Conservation (phyloP, 2,329 filamentous ascomycete genomes). For the Aspergillus bombycis region DNA sequence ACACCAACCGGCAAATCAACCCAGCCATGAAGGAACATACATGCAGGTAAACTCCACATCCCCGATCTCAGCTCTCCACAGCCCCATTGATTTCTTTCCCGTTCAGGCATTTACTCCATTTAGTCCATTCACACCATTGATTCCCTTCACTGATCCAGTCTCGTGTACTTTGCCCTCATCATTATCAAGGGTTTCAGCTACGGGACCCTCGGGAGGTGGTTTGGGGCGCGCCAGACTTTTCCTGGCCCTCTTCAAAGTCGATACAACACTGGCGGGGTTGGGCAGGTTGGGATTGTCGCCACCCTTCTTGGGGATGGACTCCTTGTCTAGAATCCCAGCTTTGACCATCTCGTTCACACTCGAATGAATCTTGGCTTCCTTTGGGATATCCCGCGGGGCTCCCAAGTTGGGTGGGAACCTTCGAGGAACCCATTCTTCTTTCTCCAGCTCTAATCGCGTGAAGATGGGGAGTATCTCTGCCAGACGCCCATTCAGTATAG, state of each 20-base stretch:
- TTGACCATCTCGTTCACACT: conserved; percentile 33
- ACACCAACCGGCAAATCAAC: background rate
- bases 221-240: background rate
- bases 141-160: background rate
- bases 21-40: background rate
- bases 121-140: background rate
- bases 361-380: conserved; percentile 33
- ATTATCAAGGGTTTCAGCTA: background rate
- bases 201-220: background rate
- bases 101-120: background rate
- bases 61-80: background rate
- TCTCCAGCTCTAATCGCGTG: conserved; percentile 39
- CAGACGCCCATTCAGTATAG: background rate
- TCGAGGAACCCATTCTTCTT: conserved; percentile 39
- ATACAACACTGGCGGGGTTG: background rate
- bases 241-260: background rate
- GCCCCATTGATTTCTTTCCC: background rate
- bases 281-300: conserved; percentile 17
- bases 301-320: conserved; percentile 20
- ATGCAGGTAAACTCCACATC: background rate
- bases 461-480: conserved; percentile 41
- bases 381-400: conserved; percentile 36
- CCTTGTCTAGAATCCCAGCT: conserved; percentile 25
- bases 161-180: background rate
- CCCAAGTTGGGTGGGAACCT: conserved; percentile 41